phyloP scores from a whole-genome alignment of 805 yeast genomes.

The Wickerhamomyces strasburgensis region DNA sequence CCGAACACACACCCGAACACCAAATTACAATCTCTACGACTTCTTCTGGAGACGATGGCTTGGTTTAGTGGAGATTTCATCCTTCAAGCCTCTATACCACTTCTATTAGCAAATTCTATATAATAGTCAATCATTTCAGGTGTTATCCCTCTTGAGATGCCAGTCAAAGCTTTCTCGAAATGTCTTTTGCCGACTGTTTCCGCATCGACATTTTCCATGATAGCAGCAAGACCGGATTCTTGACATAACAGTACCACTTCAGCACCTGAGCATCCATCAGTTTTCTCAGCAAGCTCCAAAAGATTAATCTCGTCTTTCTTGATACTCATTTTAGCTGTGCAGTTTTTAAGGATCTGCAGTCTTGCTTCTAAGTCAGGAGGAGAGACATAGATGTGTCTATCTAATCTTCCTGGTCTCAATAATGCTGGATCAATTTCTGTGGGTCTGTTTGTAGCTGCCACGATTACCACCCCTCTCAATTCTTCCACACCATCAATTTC shows the following conservation, averaged over 20 bases:
- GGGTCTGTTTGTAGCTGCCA: slow-evolving; percentile 96
- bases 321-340: slow-evolving; percentile 60
- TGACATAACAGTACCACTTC: slow-evolving; percentile 89
- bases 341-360: slow-evolving; percentile 66
- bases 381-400: slow-evolving; percentile 85
- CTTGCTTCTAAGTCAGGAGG: slow-evolving; percentile 89
- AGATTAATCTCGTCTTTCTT: slow-evolving; percentile 42
- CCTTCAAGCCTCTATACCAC: slow-evolving; percentile 31
- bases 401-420: slow-evolving; percentile 92
- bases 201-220: slow-evolving; percentile 68
- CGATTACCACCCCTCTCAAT: slow-evolving; percentile 83
- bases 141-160: slow-evolving; percentile 76
- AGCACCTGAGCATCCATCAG: slow-evolving; percentile 96
- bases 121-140: slow-evolving; percentile 80
- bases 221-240: slow-evolving; percentile 93
- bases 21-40: too few species aligned
- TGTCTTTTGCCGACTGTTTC: slow-evolving; percentile 54
- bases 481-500: slow-evolving; percentile 98
- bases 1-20: not conserved
- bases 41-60: too few species aligned
- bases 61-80: not conserved
- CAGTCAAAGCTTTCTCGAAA: slow-evolving; percentile 63
- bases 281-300: slow-evolving; percentile 47
- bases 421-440: slow-evolving; percentile 90
- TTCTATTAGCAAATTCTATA: slow-evolving; percentile 39